Percentiles rank a stretch among this genome's conserved stretches.
Conservation (phyloP, 768 basidiomycete species). For the Suillus brevipes region DNA sequence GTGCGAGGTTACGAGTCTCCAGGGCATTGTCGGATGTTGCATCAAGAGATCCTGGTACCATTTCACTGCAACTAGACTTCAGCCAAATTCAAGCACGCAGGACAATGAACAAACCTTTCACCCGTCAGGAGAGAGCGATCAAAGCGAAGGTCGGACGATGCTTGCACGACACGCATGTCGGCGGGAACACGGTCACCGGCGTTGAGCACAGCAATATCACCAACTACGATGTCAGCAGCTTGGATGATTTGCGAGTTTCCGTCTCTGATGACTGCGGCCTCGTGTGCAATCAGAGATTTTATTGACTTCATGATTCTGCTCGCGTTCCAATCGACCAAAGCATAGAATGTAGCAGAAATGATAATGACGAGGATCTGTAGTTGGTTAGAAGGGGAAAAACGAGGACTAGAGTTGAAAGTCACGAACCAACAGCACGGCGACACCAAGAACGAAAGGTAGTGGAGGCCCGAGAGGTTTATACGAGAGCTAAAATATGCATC, state of each 20-base stretch:
- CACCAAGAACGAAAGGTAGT: slow-evolving; percentile 54
- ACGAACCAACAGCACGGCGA: slow-evolving; percentile 22
- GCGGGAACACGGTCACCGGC: slow-evolving; percentile 74
- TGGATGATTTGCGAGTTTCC: slow-evolving; percentile 45
- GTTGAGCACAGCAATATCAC: slow-evolving; percentile 62
- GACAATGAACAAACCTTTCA: slow-evolving; percentile 45
- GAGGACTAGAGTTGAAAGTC: background rate
- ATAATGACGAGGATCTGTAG: slow-evolving; percentile 58
- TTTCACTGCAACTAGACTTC: slow-evolving; percentile 16
- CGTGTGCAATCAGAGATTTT: slow-evolving; percentile 36
- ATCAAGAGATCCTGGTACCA: slow-evolving; percentile 39
- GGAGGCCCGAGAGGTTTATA: slow-evolving; percentile 53
- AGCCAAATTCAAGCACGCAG: slow-evolving; percentile 19
- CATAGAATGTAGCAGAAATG: slow-evolving; percentile 41
- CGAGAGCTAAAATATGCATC: background rate
- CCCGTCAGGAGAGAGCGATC: slow-evolving; percentile 69
- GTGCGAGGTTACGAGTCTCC: slow-evolving; percentile 57
- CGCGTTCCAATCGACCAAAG: slow-evolving; percentile 27
- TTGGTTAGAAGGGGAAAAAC: slow-evolving; percentile 46
- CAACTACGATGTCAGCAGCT: slow-evolving; percentile 64
- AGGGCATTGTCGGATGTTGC: slow-evolving; percentile 41
- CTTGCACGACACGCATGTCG: slow-evolving; percentile 63
- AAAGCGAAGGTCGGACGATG: slow-evolving; percentile 56
- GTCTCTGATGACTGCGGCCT: slow-evolving; percentile 49
- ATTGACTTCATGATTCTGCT: slow-evolving; percentile 46